Percentiles rank a stretch among this genome's conserved stretches.
phyloP scores from a whole-genome alignment of 2,329 filamentous ascomycete species.

The Pseudocercospora fuligena region DNA sequence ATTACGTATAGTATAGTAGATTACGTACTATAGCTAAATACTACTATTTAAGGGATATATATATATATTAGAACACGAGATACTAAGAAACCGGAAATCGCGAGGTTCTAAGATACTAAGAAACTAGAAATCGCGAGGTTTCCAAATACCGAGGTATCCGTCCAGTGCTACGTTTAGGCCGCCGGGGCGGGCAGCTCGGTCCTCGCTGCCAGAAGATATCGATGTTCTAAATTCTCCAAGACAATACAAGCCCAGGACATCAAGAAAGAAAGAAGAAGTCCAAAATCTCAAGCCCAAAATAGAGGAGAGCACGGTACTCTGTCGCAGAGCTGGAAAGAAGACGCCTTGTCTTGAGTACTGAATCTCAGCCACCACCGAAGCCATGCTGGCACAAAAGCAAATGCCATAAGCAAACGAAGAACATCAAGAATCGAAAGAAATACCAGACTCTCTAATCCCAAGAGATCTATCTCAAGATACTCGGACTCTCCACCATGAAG shows the following conservation, averaged over 20 bases:
- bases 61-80: no score
- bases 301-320: not conserved
- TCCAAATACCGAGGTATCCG: no score
- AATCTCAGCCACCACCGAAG: not conserved
- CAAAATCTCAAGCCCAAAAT: not conserved
- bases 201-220: not conserved
- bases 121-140: no score
- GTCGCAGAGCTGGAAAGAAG: not conserved
- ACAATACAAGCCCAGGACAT: not conserved
- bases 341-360: not conserved
- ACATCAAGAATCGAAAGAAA: no score
- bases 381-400: not conserved
- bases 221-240: not conserved
- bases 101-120: no score
- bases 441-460: not conserved
- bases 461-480: not conserved
- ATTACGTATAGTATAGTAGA: no score
- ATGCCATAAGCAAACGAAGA: not conserved
- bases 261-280: not conserved
- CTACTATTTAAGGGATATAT: no score
- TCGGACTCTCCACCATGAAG: slow-evolving; percentile 54
- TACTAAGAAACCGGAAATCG: no score
- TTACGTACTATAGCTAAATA: no score
- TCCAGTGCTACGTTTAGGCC: no score
- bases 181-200: no score